Evolutionary conservation across 2,329 filamentous ascomycete species (phyloP).

Genomic region (Scleromitrula shiraiana): DNA sequence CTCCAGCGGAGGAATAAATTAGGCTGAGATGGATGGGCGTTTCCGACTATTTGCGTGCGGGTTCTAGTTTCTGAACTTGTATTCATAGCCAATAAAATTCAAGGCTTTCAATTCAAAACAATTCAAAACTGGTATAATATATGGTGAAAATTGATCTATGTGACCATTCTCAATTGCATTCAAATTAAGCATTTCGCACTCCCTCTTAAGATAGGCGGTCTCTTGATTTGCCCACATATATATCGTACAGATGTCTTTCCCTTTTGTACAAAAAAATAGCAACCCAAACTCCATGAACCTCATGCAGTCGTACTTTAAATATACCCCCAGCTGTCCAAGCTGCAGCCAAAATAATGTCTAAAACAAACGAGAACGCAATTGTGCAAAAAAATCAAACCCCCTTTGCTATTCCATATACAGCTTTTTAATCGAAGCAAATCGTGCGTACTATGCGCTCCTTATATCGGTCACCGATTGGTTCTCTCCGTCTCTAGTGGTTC

Average conservation of each 20-base stretch:
- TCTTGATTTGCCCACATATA: slow-evolving; percentile 8
- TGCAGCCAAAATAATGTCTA: slow-evolving; percentile 9
- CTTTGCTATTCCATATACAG: slow-evolving; percentile 4
- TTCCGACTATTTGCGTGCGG: slow-evolving; percentile 27
- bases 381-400: slow-evolving; percentile 1
- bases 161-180: not conserved
- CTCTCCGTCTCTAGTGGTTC: slow-evolving; percentile 19
- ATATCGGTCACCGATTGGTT: slow-evolving; percentile 19
- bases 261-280: slow-evolving; percentile 10
- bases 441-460: not conserved
- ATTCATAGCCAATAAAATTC: slow-evolving; percentile 22
- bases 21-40: slow-evolving; percentile 24
- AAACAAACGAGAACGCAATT: slow-evolving; percentile 1
- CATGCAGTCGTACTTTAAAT: slow-evolving; percentile 10
- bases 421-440: not conserved
- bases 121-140: slow-evolving; percentile 4
- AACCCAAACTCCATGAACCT: slow-evolving; percentile 10
- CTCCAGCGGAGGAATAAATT: slow-evolving; percentile 31
- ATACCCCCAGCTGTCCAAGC: slow-evolving; percentile 9
- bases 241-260: slow-evolving; percentile 12
- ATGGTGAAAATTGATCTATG: slow-evolving; percentile 6
- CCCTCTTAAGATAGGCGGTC: not conserved
- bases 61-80: slow-evolving; percentile 25
- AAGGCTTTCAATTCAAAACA: slow-evolving; percentile 20
- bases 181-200: slow-evolving; percentile 2